Conservation (phyloP, 306 rosid species). For the Heteromeles arbutifolia region DNA sequence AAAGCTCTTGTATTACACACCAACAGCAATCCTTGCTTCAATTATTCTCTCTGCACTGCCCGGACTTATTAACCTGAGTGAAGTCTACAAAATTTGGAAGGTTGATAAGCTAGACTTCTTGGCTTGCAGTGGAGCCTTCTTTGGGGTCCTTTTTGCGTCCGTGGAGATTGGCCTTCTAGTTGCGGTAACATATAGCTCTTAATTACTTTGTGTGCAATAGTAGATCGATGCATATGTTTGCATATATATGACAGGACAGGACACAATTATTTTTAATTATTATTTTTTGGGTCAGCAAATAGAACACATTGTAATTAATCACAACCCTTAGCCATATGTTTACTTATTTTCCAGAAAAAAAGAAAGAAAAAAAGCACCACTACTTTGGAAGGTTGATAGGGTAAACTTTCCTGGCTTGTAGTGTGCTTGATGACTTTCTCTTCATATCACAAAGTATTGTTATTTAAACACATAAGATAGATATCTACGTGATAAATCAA, state of each 20-base stretch:
- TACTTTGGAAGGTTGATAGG: too few species aligned
- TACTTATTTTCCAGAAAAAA: too few species aligned
- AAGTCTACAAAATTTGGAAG: constrained; percentile 69
- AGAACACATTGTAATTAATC: neutral
- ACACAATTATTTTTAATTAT: neutral
- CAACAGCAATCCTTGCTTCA: constrained; percentile 69
- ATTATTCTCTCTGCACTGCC: constrained; percentile 75
- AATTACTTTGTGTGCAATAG: neutral
- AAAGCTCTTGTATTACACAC: constrained; percentile 67
- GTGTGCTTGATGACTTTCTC: too few species aligned
- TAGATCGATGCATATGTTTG: neutral
- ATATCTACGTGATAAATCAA: too few species aligned
- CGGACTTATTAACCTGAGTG: constrained; percentile 51
- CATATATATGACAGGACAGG: neutral
- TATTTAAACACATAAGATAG: too few species aligned
- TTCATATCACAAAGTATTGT: too few species aligned
- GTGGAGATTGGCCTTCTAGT: constrained; percentile 68
- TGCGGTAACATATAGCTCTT: constrained; percentile 39
- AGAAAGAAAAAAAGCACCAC: too few species aligned
- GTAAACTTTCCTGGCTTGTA: too few species aligned
- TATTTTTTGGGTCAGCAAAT: neutral
- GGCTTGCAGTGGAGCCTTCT: constrained; percentile 59
- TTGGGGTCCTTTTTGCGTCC: constrained; percentile 67
- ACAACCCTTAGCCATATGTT: too few species aligned
- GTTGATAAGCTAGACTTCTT: constrained; percentile 74